Evolutionary conservation across 768 basidiomycete species (phyloP).

Genomic region (Ramaria rubella): DNA sequence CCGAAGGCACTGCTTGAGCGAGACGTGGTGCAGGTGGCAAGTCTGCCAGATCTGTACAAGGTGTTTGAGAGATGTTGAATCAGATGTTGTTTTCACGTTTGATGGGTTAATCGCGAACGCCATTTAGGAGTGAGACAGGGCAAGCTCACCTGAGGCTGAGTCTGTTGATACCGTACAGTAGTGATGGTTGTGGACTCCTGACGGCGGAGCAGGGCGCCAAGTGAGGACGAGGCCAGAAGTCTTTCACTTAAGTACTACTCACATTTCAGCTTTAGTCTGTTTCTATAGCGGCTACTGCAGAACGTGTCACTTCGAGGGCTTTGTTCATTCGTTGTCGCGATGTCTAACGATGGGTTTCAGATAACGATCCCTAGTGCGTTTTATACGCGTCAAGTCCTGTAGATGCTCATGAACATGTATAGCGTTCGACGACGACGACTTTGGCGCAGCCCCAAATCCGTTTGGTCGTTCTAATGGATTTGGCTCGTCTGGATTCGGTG

Average conservation of each 20-base stretch:
- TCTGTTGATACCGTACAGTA: no score
- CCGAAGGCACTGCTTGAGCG: constrained; percentile 59
- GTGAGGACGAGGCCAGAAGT: not conserved
- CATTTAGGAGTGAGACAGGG: no score
- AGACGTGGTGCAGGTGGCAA: constrained; percentile 84
- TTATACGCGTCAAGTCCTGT: constrained; percentile 12
- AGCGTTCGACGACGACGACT: constrained; percentile 81
- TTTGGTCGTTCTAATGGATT: constrained; percentile 50
- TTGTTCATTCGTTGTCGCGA: not conserved
- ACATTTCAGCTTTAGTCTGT: not conserved
- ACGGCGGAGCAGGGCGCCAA: not conserved
- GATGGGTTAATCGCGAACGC: no score
- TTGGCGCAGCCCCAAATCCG: constrained; percentile 51
- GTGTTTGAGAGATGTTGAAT: constrained; percentile 86
- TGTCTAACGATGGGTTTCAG: constrained; percentile 34
- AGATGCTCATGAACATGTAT: constrained; percentile 2
- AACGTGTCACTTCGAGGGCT: no score
- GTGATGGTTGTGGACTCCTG: no score
- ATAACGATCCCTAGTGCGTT: constrained; percentile 58
- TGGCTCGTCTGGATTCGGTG: constrained; percentile 9
- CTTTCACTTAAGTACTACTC: not conserved
- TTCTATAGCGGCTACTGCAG: not conserved
- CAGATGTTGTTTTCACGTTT: not conserved
- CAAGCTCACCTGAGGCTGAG: no score
- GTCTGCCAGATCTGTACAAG: constrained; percentile 84